These are phyloP conservation scores for Pisolithus sp. DNA, from an alignment of 768 basidiomycete species.

Conservation along the genomic window DNA sequence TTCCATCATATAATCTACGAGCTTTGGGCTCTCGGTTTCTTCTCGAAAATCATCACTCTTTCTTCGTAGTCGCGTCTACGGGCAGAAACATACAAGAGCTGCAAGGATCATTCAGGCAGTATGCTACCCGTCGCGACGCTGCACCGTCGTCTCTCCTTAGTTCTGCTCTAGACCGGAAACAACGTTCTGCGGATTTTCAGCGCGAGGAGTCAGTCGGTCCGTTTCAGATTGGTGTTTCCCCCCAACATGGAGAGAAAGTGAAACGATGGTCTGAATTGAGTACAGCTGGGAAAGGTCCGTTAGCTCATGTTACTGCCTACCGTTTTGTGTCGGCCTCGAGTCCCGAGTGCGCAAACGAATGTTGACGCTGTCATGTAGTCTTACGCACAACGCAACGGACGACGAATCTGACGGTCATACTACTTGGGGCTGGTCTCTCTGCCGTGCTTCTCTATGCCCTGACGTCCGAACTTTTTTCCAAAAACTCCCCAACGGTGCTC, in stretches of 20 bases:
- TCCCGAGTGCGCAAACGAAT: neutral
- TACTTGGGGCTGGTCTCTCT: slow-evolving; percentile 78
- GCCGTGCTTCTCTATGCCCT: slow-evolving; percentile 69
- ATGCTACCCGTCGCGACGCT: slow-evolving; percentile 43
- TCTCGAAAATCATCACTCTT: neutral
- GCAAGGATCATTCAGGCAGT: slow-evolving; percentile 22
- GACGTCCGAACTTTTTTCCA: slow-evolving; percentile 80
- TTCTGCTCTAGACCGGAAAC: slow-evolving; percentile 58
- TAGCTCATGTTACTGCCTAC: slow-evolving; percentile 7
- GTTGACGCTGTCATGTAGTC: slow-evolving; percentile 26
- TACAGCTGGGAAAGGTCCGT: slow-evolving; percentile 65
- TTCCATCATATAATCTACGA: neutral
- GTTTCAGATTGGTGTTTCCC: slow-evolving; percentile 67
- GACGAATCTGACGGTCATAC: slow-evolving; percentile 45
- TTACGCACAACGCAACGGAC: slow-evolving; percentile 48
- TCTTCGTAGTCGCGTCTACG: neutral
- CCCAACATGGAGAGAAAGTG: slow-evolving; percentile 46
- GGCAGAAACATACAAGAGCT: neutral
- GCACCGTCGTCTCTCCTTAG: slow-evolving; percentile 50
- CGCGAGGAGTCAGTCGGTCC: slow-evolving; percentile 67
- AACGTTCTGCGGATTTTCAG: slow-evolving; percentile 28
- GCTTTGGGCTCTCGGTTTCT: neutral
- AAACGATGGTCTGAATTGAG: slow-evolving; percentile 80
- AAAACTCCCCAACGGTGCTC: slow-evolving; percentile 79
- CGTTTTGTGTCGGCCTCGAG: neutral